Base-by-base conservation (phyloP, 2,329 filamentous ascomycete genomes). In the Fusarium transvaalense region DNA sequence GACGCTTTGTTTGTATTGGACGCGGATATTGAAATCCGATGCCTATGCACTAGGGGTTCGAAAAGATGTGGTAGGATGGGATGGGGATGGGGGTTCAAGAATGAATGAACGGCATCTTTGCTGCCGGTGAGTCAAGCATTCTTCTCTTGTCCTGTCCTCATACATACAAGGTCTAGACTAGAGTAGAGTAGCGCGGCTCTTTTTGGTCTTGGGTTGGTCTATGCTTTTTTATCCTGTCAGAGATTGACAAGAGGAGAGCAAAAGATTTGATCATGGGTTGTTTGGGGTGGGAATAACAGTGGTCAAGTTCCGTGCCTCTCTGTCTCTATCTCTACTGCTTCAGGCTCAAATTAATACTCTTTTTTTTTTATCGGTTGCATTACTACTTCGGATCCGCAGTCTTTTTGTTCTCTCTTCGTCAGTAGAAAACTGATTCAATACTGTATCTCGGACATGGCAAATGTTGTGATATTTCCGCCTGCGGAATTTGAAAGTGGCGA, bases 11-110 rank as follows among this genome's bases (percentile, higher is more conserved):
- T 29, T 12, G 31, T 35, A 48, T 42, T 43, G 56, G 23, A 34
- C 48, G 31, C 71, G 71, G 71, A 54, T 45, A 54, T 71, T 50
- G 35, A 69, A 71, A 50, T 67, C 71, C 71, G 67, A 19, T 37
- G n/a, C n/a, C n/a, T n/a, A 58, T 51, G 58, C 43, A 42, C 50
- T 31, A 46, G 50, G 50, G 6, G 19, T 14, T 23, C 42, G 35
- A 25, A 25, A 25, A 25, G 23, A 25, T 25, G 23, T 25, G 23
- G n/a, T n/a, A n/a, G n/a, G n/a, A n/a, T n/a, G 4, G 23, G 23
- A 25, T 25, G 23, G 23, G 23, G 23, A 25, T 25, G 23, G 23
- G 23, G 23, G 23, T 25, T 25, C 23, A 25, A 25, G 23, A 25
- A 37, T 53, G 47, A 37, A 12, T 32, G 42, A 15, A 37, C 41